These are phyloP conservation scores for Periconia sp. DNA, from an alignment of 2,329 filamentous ascomycete genomes.

Conservation along the genomic window DNA sequence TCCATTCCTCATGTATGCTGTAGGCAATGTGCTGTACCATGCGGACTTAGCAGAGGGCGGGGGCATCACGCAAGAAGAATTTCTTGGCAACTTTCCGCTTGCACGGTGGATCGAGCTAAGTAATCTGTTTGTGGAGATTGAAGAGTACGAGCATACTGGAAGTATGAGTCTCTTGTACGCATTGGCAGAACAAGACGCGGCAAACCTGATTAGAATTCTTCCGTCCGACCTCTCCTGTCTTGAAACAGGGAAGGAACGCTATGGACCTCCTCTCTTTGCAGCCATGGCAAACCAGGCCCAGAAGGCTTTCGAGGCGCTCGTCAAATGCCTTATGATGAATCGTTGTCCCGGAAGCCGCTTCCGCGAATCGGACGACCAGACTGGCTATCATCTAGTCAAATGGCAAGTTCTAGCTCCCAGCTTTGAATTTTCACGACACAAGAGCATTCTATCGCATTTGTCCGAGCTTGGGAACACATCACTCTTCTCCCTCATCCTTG, in stretches of 20 bases:
- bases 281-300: slow-evolving; percentile 43
- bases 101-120: slow-evolving; percentile 27
- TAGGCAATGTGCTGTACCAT: slow-evolving; percentile 50
- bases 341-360: too few species aligned
- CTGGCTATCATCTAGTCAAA: too few species aligned
- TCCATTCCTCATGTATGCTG: slow-evolving; percentile 56
- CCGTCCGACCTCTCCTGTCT: neutral
- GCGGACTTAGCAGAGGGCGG: slow-evolving; percentile 41
- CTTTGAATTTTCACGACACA: neutral
- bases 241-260: slow-evolving; percentile 31
- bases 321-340: too few species aligned
- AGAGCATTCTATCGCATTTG: neutral
- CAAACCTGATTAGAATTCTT: slow-evolving; percentile 26
- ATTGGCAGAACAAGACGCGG: slow-evolving; percentile 14
- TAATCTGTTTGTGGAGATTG: slow-evolving; percentile 38
- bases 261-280: slow-evolving; percentile 41
- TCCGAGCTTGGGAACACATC: neutral
- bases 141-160: slow-evolving; percentile 7
- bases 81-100: slow-evolving; percentile 24
- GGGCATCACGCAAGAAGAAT: slow-evolving; percentile 16
- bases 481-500: neutral
- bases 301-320: too few species aligned
- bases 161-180: slow-evolving; percentile 12
- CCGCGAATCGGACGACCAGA: too few species aligned
- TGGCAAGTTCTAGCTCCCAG: too few species aligned